A percentile compares a stretch with the other conserved stretches of the same genome.
phyloP scores from a whole-genome alignment of 805 yeast genomes.

The Suhomyces sp. region DNA sequence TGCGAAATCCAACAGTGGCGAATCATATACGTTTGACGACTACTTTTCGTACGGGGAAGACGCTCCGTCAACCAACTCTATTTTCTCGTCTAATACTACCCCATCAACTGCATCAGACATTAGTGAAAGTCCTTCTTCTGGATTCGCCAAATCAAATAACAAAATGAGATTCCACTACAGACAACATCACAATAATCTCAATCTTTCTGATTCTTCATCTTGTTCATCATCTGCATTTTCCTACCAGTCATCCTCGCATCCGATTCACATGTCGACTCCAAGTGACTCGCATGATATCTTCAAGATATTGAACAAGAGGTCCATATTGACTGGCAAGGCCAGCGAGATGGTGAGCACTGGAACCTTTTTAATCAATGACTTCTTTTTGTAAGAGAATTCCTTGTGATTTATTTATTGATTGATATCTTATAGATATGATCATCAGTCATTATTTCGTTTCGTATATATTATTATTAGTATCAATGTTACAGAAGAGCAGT shows the following conservation, averaged over 20 bases:
- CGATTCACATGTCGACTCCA: constrained; percentile 1
- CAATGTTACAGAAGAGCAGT: background rate
- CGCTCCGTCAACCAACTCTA: background rate
- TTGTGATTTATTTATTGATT: background rate
- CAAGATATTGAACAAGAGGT: constrained; percentile 33
- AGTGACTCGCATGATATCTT: constrained; percentile 24
- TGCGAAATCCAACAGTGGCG: constrained; percentile 21
- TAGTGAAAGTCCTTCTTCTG: background rate
- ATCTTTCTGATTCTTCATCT: constrained; percentile 20
- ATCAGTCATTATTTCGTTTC: background rate
- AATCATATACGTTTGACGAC: constrained; percentile 25
- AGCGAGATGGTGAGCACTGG: constrained; percentile 44
- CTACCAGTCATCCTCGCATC: background rate
- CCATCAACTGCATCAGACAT: constrained; percentile 6
- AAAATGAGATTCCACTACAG: constrained; percentile 40
- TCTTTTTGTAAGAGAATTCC: constrained; percentile 29
- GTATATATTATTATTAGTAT: background rate
- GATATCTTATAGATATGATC: background rate
- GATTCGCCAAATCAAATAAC: constrained; percentile 6
- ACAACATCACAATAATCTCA: constrained; percentile 31
- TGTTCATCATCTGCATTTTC: constrained; percentile 1
- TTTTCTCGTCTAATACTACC: background rate
- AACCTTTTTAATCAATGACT: constrained; percentile 41
- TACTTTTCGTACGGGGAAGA: constrained; percentile 33
- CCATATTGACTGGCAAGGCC: constrained; percentile 39